Percentiles rank a stretch among this genome's conserved stretches.
These are phyloP conservation scores for Coemansia nantahalensis DNA, from an alignment of 192 early-diverging fungal species.

Conservation along the genomic window DNA sequence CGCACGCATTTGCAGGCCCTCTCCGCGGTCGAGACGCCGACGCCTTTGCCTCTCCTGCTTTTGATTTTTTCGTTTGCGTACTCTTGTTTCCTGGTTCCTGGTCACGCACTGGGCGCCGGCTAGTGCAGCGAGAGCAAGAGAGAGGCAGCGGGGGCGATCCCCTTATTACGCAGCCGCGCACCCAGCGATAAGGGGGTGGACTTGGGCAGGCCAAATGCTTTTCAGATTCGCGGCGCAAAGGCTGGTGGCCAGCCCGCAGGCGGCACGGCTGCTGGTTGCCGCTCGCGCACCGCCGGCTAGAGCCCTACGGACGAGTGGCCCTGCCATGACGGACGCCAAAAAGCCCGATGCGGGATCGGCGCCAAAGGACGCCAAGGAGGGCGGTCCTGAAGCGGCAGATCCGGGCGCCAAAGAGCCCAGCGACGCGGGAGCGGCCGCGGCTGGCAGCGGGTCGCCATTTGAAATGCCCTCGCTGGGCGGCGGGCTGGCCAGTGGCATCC, in stretches of 20 bases:
- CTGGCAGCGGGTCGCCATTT: conserved; percentile 32
- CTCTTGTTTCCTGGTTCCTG: no score
- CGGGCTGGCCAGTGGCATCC: conserved; percentile 47
- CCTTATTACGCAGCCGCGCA: no score
- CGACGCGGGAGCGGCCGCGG: no score
- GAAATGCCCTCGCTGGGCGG: conserved; percentile 42
- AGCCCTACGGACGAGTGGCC: conserved; percentile 11
- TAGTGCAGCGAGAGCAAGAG: no score
- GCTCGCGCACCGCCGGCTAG: conserved; percentile 1
- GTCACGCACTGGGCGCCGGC: no score
- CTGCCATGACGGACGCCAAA: conserved; percentile 31
- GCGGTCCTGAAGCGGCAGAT: not conserved
- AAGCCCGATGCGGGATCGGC: conserved; percentile 14
- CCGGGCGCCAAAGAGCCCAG: no score
- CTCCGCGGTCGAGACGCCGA: no score
- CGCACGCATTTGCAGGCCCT: not conserved
- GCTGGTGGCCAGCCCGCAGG: not conserved
- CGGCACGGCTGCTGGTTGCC: not conserved
- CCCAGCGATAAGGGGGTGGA: no score
- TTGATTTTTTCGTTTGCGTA: no score
- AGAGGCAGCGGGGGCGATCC: no score
- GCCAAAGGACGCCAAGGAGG: not conserved
- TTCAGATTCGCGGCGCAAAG: conserved; percentile 25
- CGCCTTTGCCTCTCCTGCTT: no score
- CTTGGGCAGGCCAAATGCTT: conserved; percentile 16